Evolutionary conservation across 768 basidiomycete genomes (phyloP), one percentile per base, ranked within the genome.

Genomic region (Suillus hirtellus): DNA sequence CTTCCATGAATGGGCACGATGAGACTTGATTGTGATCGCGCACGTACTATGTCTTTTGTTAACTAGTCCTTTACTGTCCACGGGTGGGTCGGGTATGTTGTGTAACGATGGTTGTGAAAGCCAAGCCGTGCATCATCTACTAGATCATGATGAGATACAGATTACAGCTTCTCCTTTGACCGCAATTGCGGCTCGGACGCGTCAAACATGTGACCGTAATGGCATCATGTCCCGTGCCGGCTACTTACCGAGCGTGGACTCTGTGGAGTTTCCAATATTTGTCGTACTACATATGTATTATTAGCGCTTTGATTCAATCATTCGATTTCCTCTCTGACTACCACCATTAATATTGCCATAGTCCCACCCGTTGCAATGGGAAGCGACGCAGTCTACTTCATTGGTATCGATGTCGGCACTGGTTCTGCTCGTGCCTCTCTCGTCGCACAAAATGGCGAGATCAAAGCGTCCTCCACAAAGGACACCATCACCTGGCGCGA

Each of bases 391-490:
- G 12, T 68, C 60, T 86, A 85, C 73, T 92, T 89, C 75, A 81
- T 93, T 65, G 91, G 91, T 56, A 79, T 92, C 63, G 90, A 92
- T 73, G 92, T 96, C 35, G 97, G 97, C 19, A 98, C 97, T 2
- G 96, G 96, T 64, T 98, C 96, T 27, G 95, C 89, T 9, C 86
- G 97, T 61, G 95, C 95, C 0, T 89, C 86, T 24, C 85, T 99
- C 42, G 86, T 96, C 65, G 84, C 86, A 60, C 69, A 77, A 21
- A 81, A 83, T 52, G 95, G 96, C 46, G 81, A 79, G 38, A 82
- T 95, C 63, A 78, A 89, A 60, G 92, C 94, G 4, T 92, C 95
- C 42, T 86, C 88, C 67, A 89, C 90, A 59, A 86, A 92, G 71
- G 84, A 86, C 24, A 98, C 90, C n/a, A 81, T 79, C 61, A 98